Evolutionary conservation across 176 grass and related monocot genomes (phyloP).

Genomic region (Aegilops sharonensis): DNA sequence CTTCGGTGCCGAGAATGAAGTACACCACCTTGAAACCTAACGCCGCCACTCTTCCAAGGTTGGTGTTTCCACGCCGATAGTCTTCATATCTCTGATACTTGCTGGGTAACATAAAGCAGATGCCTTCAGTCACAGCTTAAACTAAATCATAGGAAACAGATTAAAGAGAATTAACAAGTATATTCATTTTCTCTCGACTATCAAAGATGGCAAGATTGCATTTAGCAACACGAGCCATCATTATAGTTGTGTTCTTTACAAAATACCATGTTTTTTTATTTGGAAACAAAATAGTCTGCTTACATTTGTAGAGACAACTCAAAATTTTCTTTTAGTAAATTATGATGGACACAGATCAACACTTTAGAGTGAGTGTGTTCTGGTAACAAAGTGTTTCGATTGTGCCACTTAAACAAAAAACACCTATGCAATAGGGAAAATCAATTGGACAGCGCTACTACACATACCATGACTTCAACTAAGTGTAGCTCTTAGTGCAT

Average conservation of each 20-base stretch:
- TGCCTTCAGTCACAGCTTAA: not conserved
- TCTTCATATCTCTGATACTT: constrained; percentile 87
- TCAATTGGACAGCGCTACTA: not conserved
- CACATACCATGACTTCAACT: not conserved
- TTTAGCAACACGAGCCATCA: not conserved
- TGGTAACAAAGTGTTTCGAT: not conserved
- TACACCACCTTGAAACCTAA: not conserved
- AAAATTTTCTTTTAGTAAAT: not conserved
- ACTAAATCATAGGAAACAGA: not conserved
- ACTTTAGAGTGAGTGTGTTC: not conserved
- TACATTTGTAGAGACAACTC: not conserved
- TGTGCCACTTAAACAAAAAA: not conserved
- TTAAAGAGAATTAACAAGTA: not conserved
- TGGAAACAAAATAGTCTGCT: not conserved
- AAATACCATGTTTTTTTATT: not conserved
- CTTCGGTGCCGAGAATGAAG: not conserved
- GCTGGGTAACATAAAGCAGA: constrained; percentile 39
- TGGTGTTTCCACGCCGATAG: constrained; percentile 65
- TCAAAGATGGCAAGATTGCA: not conserved
- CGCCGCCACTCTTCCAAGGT: constrained; percentile 73
- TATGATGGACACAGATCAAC: not conserved
- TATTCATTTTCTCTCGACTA: no score
- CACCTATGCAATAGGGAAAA: not conserved
- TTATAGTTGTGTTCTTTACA: not conserved
- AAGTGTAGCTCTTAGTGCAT: not conserved